phyloP scores from a whole-genome alignment of 805 yeast species.

The Torulaspora franciscae region DNA sequence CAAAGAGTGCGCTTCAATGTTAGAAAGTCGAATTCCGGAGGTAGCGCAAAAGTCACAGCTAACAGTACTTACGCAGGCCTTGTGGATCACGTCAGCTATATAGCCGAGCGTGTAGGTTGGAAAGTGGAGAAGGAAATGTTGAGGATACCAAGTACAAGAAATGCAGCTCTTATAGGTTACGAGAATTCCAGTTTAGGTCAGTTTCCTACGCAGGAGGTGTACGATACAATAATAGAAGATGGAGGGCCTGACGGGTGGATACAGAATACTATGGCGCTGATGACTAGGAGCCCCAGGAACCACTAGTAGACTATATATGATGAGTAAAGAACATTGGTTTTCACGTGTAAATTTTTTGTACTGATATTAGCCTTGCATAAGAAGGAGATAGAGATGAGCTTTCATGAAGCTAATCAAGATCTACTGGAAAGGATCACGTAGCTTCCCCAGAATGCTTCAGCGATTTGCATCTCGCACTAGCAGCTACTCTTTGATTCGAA shows the following conservation, averaged over 20 bases:
- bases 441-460: not conserved
- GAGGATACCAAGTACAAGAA: conserved; percentile 90
- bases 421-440: not conserved
- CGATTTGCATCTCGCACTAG: not conserved
- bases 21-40: conserved; percentile 25
- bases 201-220: conserved; percentile 39
- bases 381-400: conserved; percentile 4
- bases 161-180: conserved; percentile 81
- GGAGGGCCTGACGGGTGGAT: conserved; percentile 94
- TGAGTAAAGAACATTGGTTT: not conserved
- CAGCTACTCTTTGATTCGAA: not conserved
- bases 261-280: conserved; percentile 66
- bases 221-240: conserved; percentile 62
- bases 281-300: conserved; percentile 64
- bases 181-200: conserved; percentile 33
- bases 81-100: conserved; percentile 75
- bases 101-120: conserved; percentile 77
- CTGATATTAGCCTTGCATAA: not conserved
- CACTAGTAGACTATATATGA: conserved; percentile 41
- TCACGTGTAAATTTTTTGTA: conserved; percentile 1
- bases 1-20: conserved; percentile 61
- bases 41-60: conserved; percentile 15
- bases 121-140: conserved; percentile 76
- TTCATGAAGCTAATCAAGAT: not conserved
- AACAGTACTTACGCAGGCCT: conserved; percentile 75